Evolutionary conservation across 2,329 filamentous ascomycete genomes (phyloP).

Genomic region (Gnomoniopsis smithogilvyi): DNA sequence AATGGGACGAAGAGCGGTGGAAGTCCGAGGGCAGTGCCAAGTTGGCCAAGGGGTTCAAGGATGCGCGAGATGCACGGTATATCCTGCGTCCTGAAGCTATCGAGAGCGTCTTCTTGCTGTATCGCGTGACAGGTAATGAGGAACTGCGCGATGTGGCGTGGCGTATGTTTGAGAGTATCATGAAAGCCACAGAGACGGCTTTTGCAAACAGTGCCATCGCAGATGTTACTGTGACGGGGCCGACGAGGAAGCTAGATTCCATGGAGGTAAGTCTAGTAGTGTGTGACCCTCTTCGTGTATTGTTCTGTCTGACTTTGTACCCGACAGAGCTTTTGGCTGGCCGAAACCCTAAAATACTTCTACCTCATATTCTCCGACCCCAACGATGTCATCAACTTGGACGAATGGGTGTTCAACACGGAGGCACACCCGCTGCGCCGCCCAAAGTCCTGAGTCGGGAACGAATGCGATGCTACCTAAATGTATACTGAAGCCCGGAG

Average conservation of each 20-base stretch:
- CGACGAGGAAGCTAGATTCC: constrained; percentile 36
- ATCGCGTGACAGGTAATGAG: constrained; percentile 70
- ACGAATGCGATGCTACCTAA: background rate
- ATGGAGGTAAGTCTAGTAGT: constrained; percentile 19
- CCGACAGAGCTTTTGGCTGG: constrained; percentile 58
- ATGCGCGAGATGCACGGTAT: constrained; percentile 37
- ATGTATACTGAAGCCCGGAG: background rate
- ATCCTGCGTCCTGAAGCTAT: constrained; percentile 67
- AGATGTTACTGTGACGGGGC: constrained; percentile 38
- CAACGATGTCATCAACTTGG: constrained; percentile 46
- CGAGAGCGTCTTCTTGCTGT: constrained; percentile 75
- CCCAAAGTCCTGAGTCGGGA: background rate
- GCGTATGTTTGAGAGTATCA: constrained; percentile 72
- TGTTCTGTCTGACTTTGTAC: background rate
- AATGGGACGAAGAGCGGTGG: constrained; percentile 35
- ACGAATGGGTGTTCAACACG: constrained; percentile 51
- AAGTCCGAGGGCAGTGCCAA: constrained; percentile 25
- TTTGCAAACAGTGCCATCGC: constrained; percentile 21
- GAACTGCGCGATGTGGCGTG: constrained; percentile 73
- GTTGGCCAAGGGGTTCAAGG: constrained; percentile 25
- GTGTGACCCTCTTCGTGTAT: background rate
- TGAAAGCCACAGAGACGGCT: constrained; percentile 50
- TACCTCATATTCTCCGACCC: constrained; percentile 58
- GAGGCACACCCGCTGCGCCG: constrained; percentile 30
- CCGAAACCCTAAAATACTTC: constrained; percentile 63